Evolutionary conservation across 192 early-diverging fungal species (phyloP), one percentile per base, ranked within the genome.

Genomic region (Mortierella alpina): DNA sequence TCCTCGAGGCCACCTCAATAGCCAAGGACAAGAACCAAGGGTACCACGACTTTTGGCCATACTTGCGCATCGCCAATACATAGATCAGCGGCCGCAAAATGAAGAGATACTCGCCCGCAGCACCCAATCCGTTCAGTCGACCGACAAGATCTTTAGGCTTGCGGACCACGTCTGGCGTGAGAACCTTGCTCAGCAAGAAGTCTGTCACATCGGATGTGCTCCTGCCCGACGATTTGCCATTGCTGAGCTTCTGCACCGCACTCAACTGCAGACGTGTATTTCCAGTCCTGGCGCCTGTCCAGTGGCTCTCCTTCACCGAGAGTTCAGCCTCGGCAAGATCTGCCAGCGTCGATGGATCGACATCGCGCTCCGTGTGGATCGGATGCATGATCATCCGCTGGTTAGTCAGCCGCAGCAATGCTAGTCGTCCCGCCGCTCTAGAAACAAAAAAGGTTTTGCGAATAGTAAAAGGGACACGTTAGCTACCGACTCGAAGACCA

Each of bases 31-130:
- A 55, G 15, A 92, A 74, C 93, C 94, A 97, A 5, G 97, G 96
- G 48, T 89, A 87, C 92, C 93, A 97, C 17, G 94, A 91, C 41
- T 82, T 70, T 66, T 65, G 75, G 11, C 96, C 97, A 66, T 89
- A 92, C 53, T 87, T 88, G 70, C 91, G 84, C 45, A 97, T 89
- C 13, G 91, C 90, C 15, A 96, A 53, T 2, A 97, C 93, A 84
- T 97, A 97, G 31, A 95, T 74, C 2, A 99, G 66, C 15, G 97
- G 97, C 50, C 96, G 86, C 23, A 97, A 51, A 52, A 96, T 92
- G 83, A 91, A 96, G 68, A 95, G 66, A 39, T 90, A 87, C 85
- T 99, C 97, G 7, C 91, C 94, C 0, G 89, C 52, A 14, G 85
- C 62, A 2, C 91, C 88, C 31, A 88, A 42, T n/a, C 86, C 72